Conservation (phyloP, 768 basidiomycete genomes). For the Epithele typhae region DNA sequence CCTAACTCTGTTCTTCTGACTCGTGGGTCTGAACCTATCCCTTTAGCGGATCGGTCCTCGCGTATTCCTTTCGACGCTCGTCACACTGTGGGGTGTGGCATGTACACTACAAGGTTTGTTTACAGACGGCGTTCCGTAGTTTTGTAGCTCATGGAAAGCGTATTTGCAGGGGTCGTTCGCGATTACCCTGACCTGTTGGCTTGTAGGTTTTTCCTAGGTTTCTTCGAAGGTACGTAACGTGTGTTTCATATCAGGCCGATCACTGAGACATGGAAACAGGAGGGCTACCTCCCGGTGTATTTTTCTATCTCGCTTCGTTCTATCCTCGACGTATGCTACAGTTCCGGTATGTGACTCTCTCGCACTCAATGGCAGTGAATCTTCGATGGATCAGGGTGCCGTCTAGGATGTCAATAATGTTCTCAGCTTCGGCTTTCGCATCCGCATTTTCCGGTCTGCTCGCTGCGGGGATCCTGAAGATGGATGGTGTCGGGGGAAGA, state of each 20-base stretch:
- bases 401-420: conserved; percentile 38
- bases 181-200: conserved; percentile 49
- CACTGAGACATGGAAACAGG: conserved; percentile 19
- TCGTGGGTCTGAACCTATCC: too few species aligned
- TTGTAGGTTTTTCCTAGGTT: conserved; percentile 46
- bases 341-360: conserved; percentile 21
- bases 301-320: conserved; percentile 24
- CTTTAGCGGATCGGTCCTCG: conserved; percentile 46
- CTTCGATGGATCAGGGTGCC: too few species aligned
- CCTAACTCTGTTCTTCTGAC: not conserved
- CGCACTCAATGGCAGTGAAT: too few species aligned
- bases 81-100: conserved; percentile 67
- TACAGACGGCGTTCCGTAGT: too few species aligned
- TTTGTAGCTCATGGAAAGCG: not conserved
- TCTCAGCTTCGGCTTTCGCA: conserved; percentile 41
- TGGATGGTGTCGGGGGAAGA: conserved; percentile 48
- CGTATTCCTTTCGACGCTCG: conserved; percentile 57
- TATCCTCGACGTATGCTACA: conserved; percentile 26
- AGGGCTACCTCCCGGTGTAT: conserved; percentile 42
- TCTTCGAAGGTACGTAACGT: conserved; percentile 49
- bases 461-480: conserved; percentile 53
- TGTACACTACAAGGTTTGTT: conserved; percentile 52
- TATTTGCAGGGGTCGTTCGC: conserved; percentile 37
- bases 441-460: conserved; percentile 64
- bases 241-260: too few species aligned